These are phyloP conservation scores for Daedaleopsis sinensis DNA, from an alignment of 768 basidiomycete genomes.

Conservation along the genomic window DNA sequence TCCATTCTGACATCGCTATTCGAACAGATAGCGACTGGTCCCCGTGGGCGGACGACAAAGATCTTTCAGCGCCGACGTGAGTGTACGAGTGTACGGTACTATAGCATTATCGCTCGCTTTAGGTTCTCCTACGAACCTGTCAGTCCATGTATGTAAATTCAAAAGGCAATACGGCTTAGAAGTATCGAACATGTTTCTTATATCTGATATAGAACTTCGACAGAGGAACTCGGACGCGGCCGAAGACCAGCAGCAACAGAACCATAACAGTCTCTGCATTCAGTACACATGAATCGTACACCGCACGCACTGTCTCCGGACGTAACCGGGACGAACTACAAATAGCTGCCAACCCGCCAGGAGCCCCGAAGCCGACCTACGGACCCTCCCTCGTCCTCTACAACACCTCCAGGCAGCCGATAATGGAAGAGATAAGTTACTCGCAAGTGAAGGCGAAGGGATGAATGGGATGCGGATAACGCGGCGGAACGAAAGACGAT, in stretches of 20 bases:
- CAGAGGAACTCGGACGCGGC: too few relatives aligned
- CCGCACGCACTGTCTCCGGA: not conserved
- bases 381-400: not conserved
- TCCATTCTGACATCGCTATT: not conserved
- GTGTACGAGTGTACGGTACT: too few relatives aligned
- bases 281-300: not conserved
- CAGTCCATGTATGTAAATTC: too few relatives aligned
- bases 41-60: not conserved
- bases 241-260: too few relatives aligned
- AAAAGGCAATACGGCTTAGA: too few relatives aligned
- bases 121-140: too few relatives aligned
- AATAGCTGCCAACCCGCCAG: not conserved
- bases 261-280: not conserved
- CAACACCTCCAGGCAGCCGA: not conserved
- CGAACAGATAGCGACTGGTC: not conserved
- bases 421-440: not conserved
- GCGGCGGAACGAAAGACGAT: not conserved
- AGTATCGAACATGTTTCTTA: too few relatives aligned
- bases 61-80: not conserved
- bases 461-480: not conserved
- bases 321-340: not conserved
- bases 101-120: too few relatives aligned
- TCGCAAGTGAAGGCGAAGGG: not conserved
- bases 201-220: too few relatives aligned
- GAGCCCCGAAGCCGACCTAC: not conserved